Evolutionary conservation across 2,329 filamentous ascomycete species (phyloP), one percentile per base, ranked within the genome.

Genomic region (Sclerotinia borealis): DNA sequence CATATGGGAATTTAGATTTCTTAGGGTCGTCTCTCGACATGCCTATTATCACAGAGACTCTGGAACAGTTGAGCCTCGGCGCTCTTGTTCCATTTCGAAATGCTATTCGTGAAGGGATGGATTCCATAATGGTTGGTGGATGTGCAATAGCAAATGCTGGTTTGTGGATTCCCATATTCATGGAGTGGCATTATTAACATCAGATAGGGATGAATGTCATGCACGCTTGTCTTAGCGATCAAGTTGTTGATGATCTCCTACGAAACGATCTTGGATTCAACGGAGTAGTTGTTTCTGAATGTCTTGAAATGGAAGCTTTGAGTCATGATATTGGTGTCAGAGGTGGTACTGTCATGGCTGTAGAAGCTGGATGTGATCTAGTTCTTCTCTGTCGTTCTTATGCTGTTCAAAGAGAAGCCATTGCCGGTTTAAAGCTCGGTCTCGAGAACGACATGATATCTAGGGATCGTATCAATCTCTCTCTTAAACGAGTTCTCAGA

Each of bases 271-370:
- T 98, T 29, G 89, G 90, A 2, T 98, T 98, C 71, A 85, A 91
- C 56, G 93, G 93, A 1, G 93, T 98, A 2, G 92, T 95, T 29
- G 92, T 98, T 56, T 97, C 93, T 0, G 93, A 98, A 73, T 98
- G 93, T 69, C 79, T 98, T 9, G 93, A 97, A 75, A 98, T 98
- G 93, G 93, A 97, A 72, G 92, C 93, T 0, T 83, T 98, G 10
- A 95, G 92, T 68, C 91, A 96, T 73, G 96, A 97, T 71, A 95
- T 98, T 56, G 93, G 93, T n/a, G 92, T 99, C 22, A 92, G 93
- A 69, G 93, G 95, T 47, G 95, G 95, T 15, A 96, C 93, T 0
- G 92, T 98, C 70, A 97, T 97, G 92, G 95, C 95, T 4, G 91
- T 97, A 58, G 95, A 96, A 75, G 93, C 95, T 37, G 95, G 95